Percentiles rank a stretch among this genome's conserved stretches.
Conservation (phyloP, 495 filamentous ascomycete genomes). For the Cercophora scortea region DNA sequence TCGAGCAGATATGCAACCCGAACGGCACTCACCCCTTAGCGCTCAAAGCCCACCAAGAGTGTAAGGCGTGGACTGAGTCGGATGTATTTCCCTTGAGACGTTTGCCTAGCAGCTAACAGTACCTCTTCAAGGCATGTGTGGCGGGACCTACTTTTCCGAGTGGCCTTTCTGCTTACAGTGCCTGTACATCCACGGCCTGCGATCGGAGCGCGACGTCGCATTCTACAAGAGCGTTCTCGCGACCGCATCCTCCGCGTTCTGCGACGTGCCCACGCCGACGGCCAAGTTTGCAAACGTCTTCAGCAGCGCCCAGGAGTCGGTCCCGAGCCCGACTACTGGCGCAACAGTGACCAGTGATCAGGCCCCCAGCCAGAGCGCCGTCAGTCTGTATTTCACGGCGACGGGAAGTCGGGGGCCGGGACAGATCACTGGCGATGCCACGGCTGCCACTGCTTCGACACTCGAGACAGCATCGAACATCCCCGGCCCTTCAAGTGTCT, state of each 20-base stretch:
- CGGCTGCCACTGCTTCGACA: conserved; percentile 18
- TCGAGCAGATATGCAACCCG: conserved; percentile 20
- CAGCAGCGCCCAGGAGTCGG: conserved; percentile 8
- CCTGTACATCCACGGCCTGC: conserved; percentile 27
- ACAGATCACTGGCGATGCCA: conserved; percentile 27
- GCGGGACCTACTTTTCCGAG: conserved; percentile 30
- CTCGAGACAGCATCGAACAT: not conserved
- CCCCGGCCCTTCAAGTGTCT: no score
- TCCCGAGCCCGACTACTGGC: conserved; percentile 14
- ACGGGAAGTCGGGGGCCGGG: conserved; percentile 24
- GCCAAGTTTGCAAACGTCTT: conserved; percentile 22
- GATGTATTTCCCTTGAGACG: no score
- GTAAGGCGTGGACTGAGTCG: not conserved
- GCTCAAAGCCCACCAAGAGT: conserved; percentile 30
- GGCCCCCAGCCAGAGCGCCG: conserved; percentile 22
- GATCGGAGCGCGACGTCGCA: conserved; percentile 16
- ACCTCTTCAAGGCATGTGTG: conserved; percentile 23
- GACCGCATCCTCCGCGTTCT: conserved; percentile 20
- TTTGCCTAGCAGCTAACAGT: no score
- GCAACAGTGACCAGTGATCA: conserved; percentile 17
- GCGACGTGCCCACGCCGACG: conserved; percentile 19
- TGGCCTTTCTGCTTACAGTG: conserved; percentile 30
- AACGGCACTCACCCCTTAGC: conserved; percentile 19
- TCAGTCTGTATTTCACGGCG: conserved; percentile 30
- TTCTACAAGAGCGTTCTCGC: conserved; percentile 21